Conservation (phyloP, 768 basidiomycete genomes). For the Ramaria rubella region DNA sequence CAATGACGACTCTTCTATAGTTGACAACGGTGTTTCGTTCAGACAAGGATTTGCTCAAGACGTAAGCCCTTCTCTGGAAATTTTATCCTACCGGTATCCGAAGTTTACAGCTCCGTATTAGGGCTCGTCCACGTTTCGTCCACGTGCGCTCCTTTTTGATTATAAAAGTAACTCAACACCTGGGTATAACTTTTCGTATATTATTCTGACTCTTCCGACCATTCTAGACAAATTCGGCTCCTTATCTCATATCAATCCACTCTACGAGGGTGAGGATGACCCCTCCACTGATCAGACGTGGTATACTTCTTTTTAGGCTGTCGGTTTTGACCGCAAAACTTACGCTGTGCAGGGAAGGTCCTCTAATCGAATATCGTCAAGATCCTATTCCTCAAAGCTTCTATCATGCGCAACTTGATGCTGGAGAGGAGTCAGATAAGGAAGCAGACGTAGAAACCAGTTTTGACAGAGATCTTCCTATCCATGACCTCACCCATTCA, state of each 20-base stretch:
- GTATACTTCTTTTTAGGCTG: not conserved
- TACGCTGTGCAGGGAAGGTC: slow-evolving; percentile 37
- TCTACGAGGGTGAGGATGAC: slow-evolving; percentile 30
- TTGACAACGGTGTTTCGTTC: slow-evolving; percentile 58
- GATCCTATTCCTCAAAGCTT: slow-evolving; percentile 45
- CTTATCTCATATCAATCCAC: slow-evolving; percentile 36
- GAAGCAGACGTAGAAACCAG: too few species aligned
- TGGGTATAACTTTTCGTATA: not conserved
- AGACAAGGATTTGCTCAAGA: slow-evolving; percentile 47
- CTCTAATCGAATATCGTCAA: slow-evolving; percentile 44
- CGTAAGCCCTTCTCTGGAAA: slow-evolving; percentile 30
- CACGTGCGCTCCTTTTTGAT: slow-evolving; percentile 63
- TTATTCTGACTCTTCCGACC: slow-evolving; percentile 9
- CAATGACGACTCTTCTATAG: slow-evolving; percentile 34
- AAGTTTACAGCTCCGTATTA: too few species aligned
- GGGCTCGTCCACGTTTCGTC: slow-evolving; percentile 37
- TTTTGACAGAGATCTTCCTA: slow-evolving; percentile 11
- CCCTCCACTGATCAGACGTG: slow-evolving; percentile 13
- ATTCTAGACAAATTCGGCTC: slow-evolving; percentile 62
- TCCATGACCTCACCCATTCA: slow-evolving; percentile 30
- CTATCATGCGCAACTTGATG: slow-evolving; percentile 44
- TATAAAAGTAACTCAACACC: slow-evolving; percentile 47
- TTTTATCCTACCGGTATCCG: too few species aligned
- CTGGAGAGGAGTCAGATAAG: slow-evolving; percentile 22
- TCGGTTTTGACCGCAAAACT: not conserved